phyloP scores from a whole-genome alignment of 140 eudicot species.

The Senecio squalidus region DNA sequence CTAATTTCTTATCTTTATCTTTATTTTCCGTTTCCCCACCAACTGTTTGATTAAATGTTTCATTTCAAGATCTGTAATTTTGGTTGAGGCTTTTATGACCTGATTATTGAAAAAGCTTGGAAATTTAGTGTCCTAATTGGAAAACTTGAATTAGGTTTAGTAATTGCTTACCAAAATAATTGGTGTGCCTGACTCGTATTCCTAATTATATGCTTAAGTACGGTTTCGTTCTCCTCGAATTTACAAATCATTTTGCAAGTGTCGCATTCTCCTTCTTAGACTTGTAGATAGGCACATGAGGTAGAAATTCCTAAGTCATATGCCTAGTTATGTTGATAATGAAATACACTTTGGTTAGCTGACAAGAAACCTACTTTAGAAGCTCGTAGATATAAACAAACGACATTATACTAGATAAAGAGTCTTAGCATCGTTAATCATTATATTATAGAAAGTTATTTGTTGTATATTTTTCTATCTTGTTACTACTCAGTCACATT shows the following conservation, averaged over 20 bases:
- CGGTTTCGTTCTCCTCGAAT: too few species aligned
- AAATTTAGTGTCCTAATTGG: not conserved
- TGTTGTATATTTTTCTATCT: not conserved
- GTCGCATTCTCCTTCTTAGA: not conserved
- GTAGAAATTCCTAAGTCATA: not conserved
- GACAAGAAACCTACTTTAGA: not conserved
- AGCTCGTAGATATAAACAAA: not conserved
- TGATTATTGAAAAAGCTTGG: not conserved
- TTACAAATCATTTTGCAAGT: too few species aligned
- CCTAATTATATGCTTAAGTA: too few species aligned
- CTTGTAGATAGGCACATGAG: not conserved
- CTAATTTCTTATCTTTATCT: not conserved
- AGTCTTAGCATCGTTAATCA: not conserved
- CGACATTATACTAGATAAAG: not conserved
- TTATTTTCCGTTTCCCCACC: not conserved
- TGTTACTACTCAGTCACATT: not conserved
- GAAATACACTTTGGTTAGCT: not conserved
- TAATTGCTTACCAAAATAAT: too few species aligned
- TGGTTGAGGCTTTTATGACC: not conserved
- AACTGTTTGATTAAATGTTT: constrained; percentile 21
- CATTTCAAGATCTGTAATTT: not conserved
- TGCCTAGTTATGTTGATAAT: not conserved
- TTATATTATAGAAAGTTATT: not conserved
- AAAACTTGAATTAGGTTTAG: not conserved
- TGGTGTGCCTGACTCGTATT: too few species aligned